Base-by-base conservation (phyloP, 1,284 basidiomycete species). In the Stereum hirsutum region DNA sequence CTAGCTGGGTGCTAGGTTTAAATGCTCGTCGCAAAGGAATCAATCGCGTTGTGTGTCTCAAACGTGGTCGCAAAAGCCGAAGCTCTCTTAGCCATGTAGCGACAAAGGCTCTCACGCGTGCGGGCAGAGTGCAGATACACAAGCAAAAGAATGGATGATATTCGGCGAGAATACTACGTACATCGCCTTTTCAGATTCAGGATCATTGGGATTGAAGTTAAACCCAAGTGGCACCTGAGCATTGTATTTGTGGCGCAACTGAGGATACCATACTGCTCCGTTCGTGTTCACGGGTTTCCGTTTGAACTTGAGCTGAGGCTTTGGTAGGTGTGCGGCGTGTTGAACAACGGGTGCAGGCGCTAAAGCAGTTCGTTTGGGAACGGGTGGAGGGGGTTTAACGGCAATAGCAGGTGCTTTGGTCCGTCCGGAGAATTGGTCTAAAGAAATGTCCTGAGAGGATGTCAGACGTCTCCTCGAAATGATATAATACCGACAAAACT, bases 251-350 rank as follows among this genome's bases (percentile, higher is more conserved):
- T 84, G 81, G 7, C 66, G 58, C 33, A 85, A 62, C 2, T 67
- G 66, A 3, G 83, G 79, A 40, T 65, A 68, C 80, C 81, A 90
- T 2, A 68, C 66, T 1, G 63, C 54, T 44, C 74, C 66, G 40
- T 60, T 57, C 10, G 58, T 67, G 55, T 87, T 89, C 56, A 84
- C 70, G 8, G 69, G 62, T 32, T 67, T 69, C 19, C 66, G 63
- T 40, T 68, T 74, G 65, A 95, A 95, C 14, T 58, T 56, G 0
- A 81, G 59, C 54, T 96, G 92, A 0, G 93, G 90, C 62, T 95
- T 95, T 2, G 69, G 59, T 19, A 93, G 66, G 53, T 80, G 62
- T 2, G 75, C 64, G 11, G 84, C 83, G 54, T 89, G 82, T 47
- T 82, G 74, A 10, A 92, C 58, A 3, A 74, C 66, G 8, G 70